Base-by-base conservation (phyloP, 805 yeast species). In the Lipomyces oligophaga region DNA sequence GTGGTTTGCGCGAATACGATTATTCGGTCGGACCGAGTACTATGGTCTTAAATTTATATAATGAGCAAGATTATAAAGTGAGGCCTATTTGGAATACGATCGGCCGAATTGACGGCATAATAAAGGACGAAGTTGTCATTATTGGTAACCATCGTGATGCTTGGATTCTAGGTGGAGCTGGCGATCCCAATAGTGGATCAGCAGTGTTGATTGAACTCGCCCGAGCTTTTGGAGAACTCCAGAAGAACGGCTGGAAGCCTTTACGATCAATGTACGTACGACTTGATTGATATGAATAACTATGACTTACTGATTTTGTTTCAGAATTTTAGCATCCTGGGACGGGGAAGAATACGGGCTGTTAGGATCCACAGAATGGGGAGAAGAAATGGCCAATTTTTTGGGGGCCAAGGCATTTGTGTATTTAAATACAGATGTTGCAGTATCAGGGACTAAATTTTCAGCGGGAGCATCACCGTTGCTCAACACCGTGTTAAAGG, bases 111-210 rank as follows among this genome's bases (percentile, higher is more conserved):
- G 75, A 74, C 49, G 89, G 89, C 33, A 61, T 64, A 10, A 67
- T 70, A 32, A 63, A 67, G 31, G 72, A 75, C 39, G 81, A 80
- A 46, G 79, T 76, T 4, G 72, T 83, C 38, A 62, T 84, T 28
- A 62, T 83, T 45, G 93, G 93, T 28, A 83, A 83, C 62, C 93
- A 83, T 61, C 76, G 87, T 45, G 93, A 84, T 61, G 80, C 89
- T 2, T 85, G 90, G 93, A 75, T 80, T 47, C 77, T 79, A 47
- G 85, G 85, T 39, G 86, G 86, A 13, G 88, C 89, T 1, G 81
- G 79, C 21, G 93, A 84, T 64, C 89, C 93, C 25, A 83, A 83
- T 63, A 74, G 82, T 22, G 90, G 90, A 0, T 74, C 84, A 15
- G 81, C 88, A 0, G 77, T 72, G 0, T 51, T 81, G 53, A 63